phyloP scores from a whole-genome alignment of 176 grass and related monocot species.

The Carex myosuroides region DNA sequence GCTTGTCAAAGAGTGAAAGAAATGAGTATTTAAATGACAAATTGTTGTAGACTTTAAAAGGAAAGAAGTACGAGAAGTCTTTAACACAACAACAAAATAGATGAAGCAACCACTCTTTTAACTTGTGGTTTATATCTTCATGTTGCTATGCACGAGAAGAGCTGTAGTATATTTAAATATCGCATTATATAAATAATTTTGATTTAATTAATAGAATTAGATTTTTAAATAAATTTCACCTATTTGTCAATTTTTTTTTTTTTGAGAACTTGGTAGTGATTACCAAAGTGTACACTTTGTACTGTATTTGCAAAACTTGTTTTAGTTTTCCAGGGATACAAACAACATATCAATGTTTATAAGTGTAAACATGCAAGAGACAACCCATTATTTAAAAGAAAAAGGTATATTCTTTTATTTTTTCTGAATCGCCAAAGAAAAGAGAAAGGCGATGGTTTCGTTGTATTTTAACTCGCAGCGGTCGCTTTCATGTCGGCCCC shows the following conservation, averaged over 20 bases:
- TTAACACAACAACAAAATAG: too few species aligned
- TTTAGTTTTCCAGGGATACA: background rate
- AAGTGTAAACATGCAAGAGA: background rate
- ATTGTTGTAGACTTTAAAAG: too few species aligned
- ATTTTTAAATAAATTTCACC: background rate
- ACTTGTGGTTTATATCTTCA: too few species aligned
- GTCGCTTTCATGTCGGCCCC: slow-evolving; percentile 30
- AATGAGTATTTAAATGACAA: too few species aligned
- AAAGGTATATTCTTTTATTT: background rate
- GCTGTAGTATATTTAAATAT: background rate
- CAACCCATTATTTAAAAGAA: background rate
- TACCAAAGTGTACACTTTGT: too few species aligned
- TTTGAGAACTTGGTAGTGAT: too few species aligned
- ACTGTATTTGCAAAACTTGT: background rate
- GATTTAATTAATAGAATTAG: background rate
- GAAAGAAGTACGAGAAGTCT: too few species aligned
- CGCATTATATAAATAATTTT: background rate
- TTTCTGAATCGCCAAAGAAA: background rate
- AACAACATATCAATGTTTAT: background rate
- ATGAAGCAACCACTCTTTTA: too few species aligned
- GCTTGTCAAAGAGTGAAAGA: too few species aligned
- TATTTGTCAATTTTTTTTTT: background rate
- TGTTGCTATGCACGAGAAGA: background rate
- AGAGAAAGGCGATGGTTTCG: background rate
- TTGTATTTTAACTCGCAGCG: slow-evolving; percentile 32